Evolutionary conservation across 78 protist species (phyloP).

Genomic region (Anaeramoeba ignava): DNA sequence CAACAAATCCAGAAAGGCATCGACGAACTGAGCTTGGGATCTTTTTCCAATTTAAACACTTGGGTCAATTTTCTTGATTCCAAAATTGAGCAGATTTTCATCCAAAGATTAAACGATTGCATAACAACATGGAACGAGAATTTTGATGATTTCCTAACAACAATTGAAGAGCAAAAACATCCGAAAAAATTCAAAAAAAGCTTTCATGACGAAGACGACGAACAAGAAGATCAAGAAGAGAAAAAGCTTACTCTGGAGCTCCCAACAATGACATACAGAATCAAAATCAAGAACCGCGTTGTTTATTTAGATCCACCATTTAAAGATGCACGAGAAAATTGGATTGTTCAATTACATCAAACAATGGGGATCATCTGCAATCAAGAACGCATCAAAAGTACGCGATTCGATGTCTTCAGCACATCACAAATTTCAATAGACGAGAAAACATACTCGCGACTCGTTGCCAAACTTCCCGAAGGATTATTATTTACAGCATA

Average conservation of each 20-base stretch:
- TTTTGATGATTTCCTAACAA: constrained; percentile 30
- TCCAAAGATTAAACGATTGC: constrained; percentile 36
- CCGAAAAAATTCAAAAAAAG: background rate
- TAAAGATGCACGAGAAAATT: constrained; percentile 49
- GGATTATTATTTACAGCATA: constrained; percentile 37
- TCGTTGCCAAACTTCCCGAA: constrained; percentile 39
- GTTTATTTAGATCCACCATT: constrained; percentile 65
- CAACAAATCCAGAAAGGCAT: constrained; percentile 43
- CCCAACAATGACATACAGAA: constrained; percentile 40
- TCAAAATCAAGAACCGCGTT: constrained; percentile 47
- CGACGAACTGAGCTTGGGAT: constrained; percentile 51
- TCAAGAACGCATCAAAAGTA: constrained; percentile 35
- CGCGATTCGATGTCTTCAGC: constrained; percentile 27
- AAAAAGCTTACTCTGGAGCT: background rate
- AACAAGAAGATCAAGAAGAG: constrained; percentile 15
- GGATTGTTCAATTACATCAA: constrained; percentile 41
- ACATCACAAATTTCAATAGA: background rate
- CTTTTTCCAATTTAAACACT: constrained; percentile 37
- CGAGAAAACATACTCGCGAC: constrained; percentile 27
- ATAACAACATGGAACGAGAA: constrained; percentile 36
- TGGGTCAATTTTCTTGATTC: constrained; percentile 53
- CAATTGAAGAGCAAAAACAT: background rate
- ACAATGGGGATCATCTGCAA: constrained; percentile 20
- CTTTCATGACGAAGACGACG: background rate
- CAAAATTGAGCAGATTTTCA: constrained; percentile 29